Evolutionary conservation across 2,329 filamentous ascomycete species (phyloP).

Genomic region (Ceratocystis diversiconidia): DNA sequence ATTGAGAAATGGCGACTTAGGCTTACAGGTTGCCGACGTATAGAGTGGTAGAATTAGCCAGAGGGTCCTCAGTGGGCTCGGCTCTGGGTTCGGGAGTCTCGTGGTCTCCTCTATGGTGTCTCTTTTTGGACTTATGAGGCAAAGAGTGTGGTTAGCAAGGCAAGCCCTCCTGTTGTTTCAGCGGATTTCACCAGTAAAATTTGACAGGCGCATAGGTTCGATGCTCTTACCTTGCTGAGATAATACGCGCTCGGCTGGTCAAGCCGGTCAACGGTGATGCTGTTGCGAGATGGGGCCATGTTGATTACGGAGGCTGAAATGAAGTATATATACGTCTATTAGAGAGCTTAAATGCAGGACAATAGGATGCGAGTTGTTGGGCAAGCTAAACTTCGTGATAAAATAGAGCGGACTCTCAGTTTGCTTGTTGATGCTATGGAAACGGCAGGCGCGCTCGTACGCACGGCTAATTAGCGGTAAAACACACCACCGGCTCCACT

Average conservation of each 20-base stretch:
- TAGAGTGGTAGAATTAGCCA: constrained; percentile 80
- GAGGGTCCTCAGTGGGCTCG: constrained; percentile 48
- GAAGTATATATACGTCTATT: not conserved
- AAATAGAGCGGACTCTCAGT: not conserved
- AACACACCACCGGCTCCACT: not conserved
- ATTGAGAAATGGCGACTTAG: not conserved
- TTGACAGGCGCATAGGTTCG: not conserved
- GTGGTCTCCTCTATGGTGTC: constrained; percentile 39
- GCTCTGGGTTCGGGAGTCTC: constrained; percentile 35
- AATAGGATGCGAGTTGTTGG: not conserved
- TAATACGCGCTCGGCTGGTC: constrained; percentile 95
- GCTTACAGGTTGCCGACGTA: constrained; percentile 87
- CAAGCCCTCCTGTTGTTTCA: not conserved
- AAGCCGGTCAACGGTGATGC: constrained; percentile 74
- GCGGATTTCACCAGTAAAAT: not conserved
- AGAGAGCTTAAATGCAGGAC: not conserved
- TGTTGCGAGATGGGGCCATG: constrained; percentile 30
- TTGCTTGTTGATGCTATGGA: constrained; percentile 6
- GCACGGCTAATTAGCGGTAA: not conserved
- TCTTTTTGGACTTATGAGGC: constrained; percentile 32
- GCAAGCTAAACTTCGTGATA: not conserved
- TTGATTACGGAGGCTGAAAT: not conserved
- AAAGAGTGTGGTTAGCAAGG: constrained; percentile 20
- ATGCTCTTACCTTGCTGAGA: constrained; percentile 53
- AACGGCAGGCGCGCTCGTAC: not conserved